Percentiles rank a stretch among this genome's conserved stretches.
Evolutionary conservation across 176 grass and related monocot species (phyloP).

Genomic region (Lolium rigidum): DNA sequence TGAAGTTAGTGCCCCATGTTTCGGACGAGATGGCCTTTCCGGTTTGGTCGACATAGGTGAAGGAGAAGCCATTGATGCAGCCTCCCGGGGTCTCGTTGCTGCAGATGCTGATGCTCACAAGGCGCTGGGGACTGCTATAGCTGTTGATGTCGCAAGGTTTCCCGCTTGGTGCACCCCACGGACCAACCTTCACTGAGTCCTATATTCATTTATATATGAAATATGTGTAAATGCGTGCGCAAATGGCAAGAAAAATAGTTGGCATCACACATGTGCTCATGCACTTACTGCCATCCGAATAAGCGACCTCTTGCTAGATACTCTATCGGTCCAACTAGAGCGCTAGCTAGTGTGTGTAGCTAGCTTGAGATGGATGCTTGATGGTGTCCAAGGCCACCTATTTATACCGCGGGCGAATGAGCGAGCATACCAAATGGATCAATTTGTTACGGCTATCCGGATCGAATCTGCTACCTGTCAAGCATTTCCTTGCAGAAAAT

Average conservation of each 20-base stretch:
- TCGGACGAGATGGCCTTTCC: not conserved
- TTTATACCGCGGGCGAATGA: not conserved
- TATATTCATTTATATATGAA: not conserved
- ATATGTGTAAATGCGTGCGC: no score
- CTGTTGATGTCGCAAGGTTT: conserved; percentile 6
- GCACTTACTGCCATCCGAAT: not conserved
- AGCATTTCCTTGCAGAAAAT: no score
- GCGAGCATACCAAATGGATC: not conserved
- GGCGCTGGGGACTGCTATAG: not conserved
- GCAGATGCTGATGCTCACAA: not conserved
- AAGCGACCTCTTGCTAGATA: not conserved
- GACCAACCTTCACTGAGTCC: not conserved
- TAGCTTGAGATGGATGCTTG: not conserved
- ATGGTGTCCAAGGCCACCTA: not conserved
- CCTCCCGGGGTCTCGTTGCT: not conserved
- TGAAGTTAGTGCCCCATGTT: not conserved
- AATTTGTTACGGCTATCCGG: not conserved
- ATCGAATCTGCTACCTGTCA: no score
- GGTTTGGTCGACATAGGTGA: not conserved
- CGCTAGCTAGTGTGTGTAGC: not conserved
- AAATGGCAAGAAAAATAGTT: no score
- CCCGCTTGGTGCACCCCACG: not conserved
- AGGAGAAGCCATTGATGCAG: conserved; percentile 16
- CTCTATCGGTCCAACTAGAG: not conserved
- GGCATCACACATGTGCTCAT: no score